phyloP scores from a whole-genome alignment of 768 basidiomycete species.

The Psilocybe cyanescens region DNA sequence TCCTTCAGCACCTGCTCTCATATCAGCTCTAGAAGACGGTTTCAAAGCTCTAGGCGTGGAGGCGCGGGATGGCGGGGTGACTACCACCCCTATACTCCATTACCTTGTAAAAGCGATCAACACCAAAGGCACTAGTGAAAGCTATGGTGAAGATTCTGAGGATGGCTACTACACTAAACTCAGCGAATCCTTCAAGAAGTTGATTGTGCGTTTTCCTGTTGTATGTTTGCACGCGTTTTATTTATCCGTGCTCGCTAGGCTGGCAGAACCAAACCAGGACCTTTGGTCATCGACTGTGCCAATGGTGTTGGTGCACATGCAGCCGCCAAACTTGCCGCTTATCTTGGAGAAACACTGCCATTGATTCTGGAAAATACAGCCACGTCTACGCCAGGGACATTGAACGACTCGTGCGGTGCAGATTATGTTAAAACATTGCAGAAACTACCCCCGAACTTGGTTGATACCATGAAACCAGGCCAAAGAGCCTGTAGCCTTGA shows the following conservation, averaged over 20 bases:
- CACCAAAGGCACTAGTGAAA: slow-evolving; percentile 76
- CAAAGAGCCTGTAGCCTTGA: slow-evolving; percentile 93
- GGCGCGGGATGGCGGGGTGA: slow-evolving; percentile 76
- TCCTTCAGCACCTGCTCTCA: slow-evolving; percentile 79
- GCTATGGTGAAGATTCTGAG: slow-evolving; percentile 80
- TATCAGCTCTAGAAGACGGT: slow-evolving; percentile 82
- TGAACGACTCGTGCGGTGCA: slow-evolving; percentile 91
- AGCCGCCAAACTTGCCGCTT: slow-evolving; percentile 60
- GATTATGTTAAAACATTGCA: slow-evolving; percentile 97
- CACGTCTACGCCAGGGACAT: slow-evolving; percentile 63
- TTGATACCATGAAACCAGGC: slow-evolving; percentile 62
- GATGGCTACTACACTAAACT: slow-evolving; percentile 88
- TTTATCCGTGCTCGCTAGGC: slow-evolving; percentile 40
- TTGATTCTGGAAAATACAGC: slow-evolving; percentile 74
- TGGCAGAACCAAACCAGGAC: slow-evolving; percentile 57
- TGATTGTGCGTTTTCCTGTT: slow-evolving; percentile 65
- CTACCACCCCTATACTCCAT: slow-evolving; percentile 94
- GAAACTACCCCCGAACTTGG: slow-evolving; percentile 79
- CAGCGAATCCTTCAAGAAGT: slow-evolving; percentile 78
- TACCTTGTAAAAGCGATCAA: slow-evolving; percentile 93
- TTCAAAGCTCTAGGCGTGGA: slow-evolving; percentile 73
- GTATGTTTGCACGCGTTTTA: not conserved
- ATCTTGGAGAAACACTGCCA: slow-evolving; percentile 63
- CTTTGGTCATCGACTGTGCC: slow-evolving; percentile 93
- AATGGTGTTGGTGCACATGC: slow-evolving; percentile 92